Evolutionary conservation across 2,329 filamentous ascomycete species (phyloP).

Genomic region (Cercospora citrullina): DNA sequence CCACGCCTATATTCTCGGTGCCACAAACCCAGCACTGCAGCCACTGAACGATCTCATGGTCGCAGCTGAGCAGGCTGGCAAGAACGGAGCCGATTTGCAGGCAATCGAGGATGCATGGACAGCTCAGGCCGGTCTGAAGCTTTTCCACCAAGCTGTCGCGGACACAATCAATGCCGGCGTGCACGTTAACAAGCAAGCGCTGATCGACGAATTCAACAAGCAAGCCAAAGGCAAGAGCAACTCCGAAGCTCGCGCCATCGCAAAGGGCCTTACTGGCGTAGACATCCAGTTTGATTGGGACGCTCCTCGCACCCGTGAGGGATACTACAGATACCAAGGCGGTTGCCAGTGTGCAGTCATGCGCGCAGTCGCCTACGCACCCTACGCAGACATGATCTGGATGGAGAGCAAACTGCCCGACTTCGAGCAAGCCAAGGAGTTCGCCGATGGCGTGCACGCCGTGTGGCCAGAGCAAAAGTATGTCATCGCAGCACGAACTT

Average conservation of each 20-base stretch:
- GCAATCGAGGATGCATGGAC: conserved; percentile 90
- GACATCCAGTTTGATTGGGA: conserved; percentile 97
- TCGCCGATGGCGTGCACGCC: conserved; percentile 88
- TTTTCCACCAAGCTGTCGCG: conserved; percentile 86
- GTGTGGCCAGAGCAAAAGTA: conserved; percentile 96
- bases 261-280: conserved; percentile 71
- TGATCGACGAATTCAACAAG: conserved; percentile 66
- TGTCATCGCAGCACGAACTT: conserved; percentile 39
- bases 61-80: conserved; percentile 77
- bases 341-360: conserved; percentile 91
- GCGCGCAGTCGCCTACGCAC: conserved; percentile 86
- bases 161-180: conserved; percentile 73
- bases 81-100: conserved; percentile 77
- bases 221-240: conserved; percentile 82
- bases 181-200: conserved; percentile 65
- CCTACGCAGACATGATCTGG: conserved; percentile 96
- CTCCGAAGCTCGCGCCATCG: conserved; percentile 74
- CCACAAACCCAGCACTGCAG: conserved; percentile 80
- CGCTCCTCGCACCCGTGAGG: conserved; percentile 85
- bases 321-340: conserved; percentile 89
- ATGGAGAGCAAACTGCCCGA: conserved; percentile 99
- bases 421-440: conserved; percentile 85
- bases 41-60: conserved; percentile 90
- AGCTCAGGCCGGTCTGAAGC: conserved; percentile 73
- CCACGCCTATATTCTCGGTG: conserved; percentile 87